Percentiles rank a stretch among this genome's conserved stretches.
These are phyloP conservation scores for Saxophila tyrrhenica DNA, from an alignment of 495 filamentous ascomycete species.

Conservation along the genomic window DNA sequence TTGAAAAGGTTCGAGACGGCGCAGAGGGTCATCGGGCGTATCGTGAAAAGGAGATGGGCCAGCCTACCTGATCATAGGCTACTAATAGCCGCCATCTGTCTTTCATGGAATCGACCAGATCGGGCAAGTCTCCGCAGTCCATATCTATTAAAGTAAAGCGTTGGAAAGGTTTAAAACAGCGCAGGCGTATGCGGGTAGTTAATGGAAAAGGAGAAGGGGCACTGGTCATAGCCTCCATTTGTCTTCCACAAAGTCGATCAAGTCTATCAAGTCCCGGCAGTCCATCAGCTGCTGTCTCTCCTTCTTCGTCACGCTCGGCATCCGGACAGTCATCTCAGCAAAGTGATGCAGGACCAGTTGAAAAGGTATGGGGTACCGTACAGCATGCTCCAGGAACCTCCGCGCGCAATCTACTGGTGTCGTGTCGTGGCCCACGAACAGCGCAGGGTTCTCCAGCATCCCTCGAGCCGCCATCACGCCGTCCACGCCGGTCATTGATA, in stretches of 20 bases:
- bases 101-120: too few species aligned
- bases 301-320: constrained; percentile 24
- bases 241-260: constrained; percentile 51
- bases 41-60: too few species aligned
- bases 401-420: constrained; percentile 52
- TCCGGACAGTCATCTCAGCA: constrained; percentile 45
- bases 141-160: too few species aligned
- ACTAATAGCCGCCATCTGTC: too few species aligned
- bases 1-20: too few species aligned
- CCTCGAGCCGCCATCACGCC: constrained; percentile 54
- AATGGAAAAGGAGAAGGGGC: too few species aligned
- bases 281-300: constrained; percentile 41
- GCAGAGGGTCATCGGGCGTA: too few species aligned
- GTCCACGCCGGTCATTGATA: constrained; percentile 24
- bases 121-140: too few species aligned
- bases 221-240: constrained; percentile 12
- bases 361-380: constrained; percentile 43
- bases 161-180: too few species aligned
- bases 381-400: constrained; percentile 41
- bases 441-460: constrained; percentile 48
- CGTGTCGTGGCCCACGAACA: constrained; percentile 43
- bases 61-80: too few species aligned
- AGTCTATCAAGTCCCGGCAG: constrained; percentile 42
- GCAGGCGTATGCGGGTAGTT: too few species aligned
- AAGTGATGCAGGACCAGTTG: constrained; percentile 52